Conservation (phyloP, 1,139 yeast species). For the Pichia terricola region DNA sequence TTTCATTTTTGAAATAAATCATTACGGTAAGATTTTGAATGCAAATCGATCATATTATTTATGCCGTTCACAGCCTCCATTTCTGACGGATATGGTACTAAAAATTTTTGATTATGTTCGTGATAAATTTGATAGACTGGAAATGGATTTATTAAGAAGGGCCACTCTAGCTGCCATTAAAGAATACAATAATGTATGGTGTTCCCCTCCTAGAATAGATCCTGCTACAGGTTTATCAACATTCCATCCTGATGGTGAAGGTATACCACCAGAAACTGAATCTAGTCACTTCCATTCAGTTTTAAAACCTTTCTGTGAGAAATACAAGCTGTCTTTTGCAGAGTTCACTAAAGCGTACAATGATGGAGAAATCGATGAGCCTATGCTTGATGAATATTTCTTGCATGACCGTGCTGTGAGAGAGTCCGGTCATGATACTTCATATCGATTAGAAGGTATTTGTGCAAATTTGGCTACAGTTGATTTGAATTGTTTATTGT, state of each 20-base stretch:
- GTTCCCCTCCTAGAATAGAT: constrained; percentile 63
- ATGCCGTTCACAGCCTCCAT: constrained; percentile 96
- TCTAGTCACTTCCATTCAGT: constrained; percentile 76
- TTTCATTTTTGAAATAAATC: constrained; percentile 79
- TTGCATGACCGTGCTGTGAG: constrained; percentile 91
- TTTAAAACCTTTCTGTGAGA: constrained; percentile 58
- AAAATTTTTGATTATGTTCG: constrained; percentile 54
- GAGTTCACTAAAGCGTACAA: constrained; percentile 71
- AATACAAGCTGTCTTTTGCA: constrained; percentile 50
- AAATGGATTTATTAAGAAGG: constrained; percentile 46
- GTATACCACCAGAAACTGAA: constrained; percentile 96
- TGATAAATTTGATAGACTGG: constrained; percentile 13
- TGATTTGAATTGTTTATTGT: constrained; percentile 76
- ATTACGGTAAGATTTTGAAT: constrained; percentile 87
- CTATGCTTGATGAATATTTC: constrained; percentile 78
- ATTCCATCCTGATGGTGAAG: constrained; percentile 82
- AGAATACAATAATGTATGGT: constrained; percentile 83
- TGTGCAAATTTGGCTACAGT: constrained; percentile 89
- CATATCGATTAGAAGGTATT: constrained; percentile 80
- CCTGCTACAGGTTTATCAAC: constrained; percentile 73
- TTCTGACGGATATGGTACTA: constrained; percentile 85
- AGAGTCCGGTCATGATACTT: constrained; percentile 94
- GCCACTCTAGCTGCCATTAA: constrained; percentile 74
- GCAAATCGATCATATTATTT: constrained; percentile 91
- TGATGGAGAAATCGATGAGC: constrained; percentile 55